Evolutionary conservation across 306 rosid genomes (phyloP).

Genomic region (Dalbergia oliveri): DNA sequence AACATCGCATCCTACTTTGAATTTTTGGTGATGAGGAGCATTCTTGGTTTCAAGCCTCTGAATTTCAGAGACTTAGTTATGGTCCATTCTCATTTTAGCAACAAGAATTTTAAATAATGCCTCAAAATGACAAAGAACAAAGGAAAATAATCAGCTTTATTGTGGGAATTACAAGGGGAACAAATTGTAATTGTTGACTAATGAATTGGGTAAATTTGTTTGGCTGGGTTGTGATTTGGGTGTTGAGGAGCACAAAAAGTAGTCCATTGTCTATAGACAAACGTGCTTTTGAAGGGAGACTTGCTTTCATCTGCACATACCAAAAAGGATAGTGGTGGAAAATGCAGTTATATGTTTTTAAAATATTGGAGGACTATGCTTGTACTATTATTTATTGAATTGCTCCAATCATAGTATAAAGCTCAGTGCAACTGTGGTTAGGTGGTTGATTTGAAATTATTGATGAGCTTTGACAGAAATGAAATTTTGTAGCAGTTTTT

Average conservation of each 20-base stretch:
- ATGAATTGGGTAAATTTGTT: constrained; percentile 24
- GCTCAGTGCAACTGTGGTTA: too few species aligned
- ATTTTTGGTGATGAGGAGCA: background rate
- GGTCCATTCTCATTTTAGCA: constrained; percentile 24
- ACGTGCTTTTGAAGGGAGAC: background rate
- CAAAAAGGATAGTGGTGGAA: too few species aligned
- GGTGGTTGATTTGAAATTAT: background rate
- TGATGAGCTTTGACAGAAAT: constrained; percentile 16
- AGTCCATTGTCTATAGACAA: constrained; percentile 3
- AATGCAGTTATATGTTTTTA: background rate
- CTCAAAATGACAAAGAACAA: background rate
- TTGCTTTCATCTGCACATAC: too few species aligned
- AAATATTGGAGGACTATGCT: background rate
- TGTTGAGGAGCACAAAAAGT: background rate
- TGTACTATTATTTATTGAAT: background rate
- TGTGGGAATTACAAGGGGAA: background rate
- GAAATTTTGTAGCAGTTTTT: background rate
- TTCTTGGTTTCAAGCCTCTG: constrained; percentile 20
- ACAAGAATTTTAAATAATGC: background rate
- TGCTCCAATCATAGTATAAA: background rate
- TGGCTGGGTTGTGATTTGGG: constrained; percentile 10
- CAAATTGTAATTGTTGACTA: constrained; percentile 27
- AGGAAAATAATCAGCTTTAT: background rate
- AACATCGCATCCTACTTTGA: background rate
- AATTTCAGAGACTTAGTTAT: constrained; percentile 1